These are phyloP conservation scores for Botrytis deweyae DNA, from an alignment of 2,329 filamentous ascomycete species.

Conservation along the genomic window DNA sequence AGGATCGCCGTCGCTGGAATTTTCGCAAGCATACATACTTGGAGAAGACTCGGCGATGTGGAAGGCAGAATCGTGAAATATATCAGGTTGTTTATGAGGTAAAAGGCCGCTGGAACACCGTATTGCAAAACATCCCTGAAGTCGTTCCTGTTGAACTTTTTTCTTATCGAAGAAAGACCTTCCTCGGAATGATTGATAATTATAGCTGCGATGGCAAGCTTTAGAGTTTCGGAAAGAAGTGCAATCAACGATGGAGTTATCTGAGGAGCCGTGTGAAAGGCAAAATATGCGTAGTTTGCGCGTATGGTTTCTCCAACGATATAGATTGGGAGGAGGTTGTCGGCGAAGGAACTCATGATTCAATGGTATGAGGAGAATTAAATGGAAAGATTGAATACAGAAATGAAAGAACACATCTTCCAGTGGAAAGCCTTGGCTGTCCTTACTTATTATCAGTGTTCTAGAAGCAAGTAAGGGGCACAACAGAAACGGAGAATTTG, in stretches of 20 bases:
- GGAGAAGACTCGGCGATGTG: slow-evolving; percentile 29
- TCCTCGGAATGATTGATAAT: slow-evolving; percentile 23
- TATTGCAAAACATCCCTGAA: slow-evolving; percentile 25
- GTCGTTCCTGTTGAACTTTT: slow-evolving; percentile 13
- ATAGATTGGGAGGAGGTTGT: slow-evolving; percentile 19
- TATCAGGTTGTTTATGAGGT: slow-evolving; percentile 31
- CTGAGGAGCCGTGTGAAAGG: slow-evolving; percentile 28
- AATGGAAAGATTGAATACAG: not conserved
- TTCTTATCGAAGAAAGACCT: slow-evolving; percentile 15
- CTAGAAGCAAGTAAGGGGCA: not conserved
- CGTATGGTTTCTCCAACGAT: slow-evolving; percentile 28
- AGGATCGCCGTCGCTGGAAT: slow-evolving; percentile 31
- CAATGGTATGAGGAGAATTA: not conserved
- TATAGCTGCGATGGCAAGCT: slow-evolving; percentile 26
- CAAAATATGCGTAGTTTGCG: slow-evolving; percentile 33
- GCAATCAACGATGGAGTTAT: slow-evolving; percentile 29
- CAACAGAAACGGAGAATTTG: not conserved
- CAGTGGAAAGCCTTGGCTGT: not conserved
- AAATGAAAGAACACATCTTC: not conserved
- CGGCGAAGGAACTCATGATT: slow-evolving; percentile 16
- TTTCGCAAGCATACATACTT: slow-evolving; percentile 32
- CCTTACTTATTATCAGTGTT: not conserved
- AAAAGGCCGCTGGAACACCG: slow-evolving; percentile 29
- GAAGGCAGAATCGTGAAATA: slow-evolving; percentile 31
- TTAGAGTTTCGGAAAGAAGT: slow-evolving; percentile 28